phyloP scores from a whole-genome alignment of 164 flowering plant genomes.

The Aristolochia contorta region DNA sequence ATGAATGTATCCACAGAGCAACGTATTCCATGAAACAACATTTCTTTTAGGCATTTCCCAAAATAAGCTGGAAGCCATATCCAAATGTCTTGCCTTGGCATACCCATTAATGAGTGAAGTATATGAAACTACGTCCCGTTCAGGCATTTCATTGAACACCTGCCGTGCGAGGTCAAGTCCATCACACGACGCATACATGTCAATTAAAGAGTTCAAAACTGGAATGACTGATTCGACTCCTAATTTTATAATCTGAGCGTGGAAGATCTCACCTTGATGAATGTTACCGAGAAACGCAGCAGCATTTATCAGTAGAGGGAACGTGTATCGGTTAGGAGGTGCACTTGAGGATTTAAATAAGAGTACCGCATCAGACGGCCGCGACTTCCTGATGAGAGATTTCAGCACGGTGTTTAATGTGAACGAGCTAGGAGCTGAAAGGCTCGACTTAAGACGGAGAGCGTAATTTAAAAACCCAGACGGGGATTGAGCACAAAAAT shows the following conservation, averaged over 20 bases:
- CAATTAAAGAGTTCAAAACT: slow-evolving; percentile 1
- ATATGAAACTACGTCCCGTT: background rate
- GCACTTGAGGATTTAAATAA: too few species aligned
- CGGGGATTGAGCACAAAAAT: too few species aligned
- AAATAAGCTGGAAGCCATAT: background rate
- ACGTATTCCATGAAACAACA: slow-evolving; percentile 3
- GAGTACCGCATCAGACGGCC: too few species aligned
- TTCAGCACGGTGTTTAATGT: too few species aligned
- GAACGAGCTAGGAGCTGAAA: too few species aligned
- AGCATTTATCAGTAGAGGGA: too few species aligned
- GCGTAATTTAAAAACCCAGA: too few species aligned
- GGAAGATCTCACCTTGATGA: too few species aligned
- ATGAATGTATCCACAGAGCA: background rate
- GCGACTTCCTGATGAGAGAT: too few species aligned
- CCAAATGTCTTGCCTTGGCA: background rate
- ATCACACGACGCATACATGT: slow-evolving; percentile 1
- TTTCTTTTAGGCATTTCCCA: slow-evolving; percentile 3
- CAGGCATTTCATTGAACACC: slow-evolving; percentile 3
- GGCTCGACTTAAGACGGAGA: too few species aligned
- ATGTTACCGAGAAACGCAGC: too few species aligned
- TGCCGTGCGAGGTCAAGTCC: slow-evolving; percentile 1
- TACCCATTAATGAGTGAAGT: slow-evolving; percentile 1
- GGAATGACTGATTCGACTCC: background rate
- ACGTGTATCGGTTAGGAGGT: too few species aligned
- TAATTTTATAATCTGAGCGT: background rate